These are phyloP conservation scores for Uronychia setigera DNA, from an alignment of 73 alveolate species.

Conservation along the genomic window DNA sequence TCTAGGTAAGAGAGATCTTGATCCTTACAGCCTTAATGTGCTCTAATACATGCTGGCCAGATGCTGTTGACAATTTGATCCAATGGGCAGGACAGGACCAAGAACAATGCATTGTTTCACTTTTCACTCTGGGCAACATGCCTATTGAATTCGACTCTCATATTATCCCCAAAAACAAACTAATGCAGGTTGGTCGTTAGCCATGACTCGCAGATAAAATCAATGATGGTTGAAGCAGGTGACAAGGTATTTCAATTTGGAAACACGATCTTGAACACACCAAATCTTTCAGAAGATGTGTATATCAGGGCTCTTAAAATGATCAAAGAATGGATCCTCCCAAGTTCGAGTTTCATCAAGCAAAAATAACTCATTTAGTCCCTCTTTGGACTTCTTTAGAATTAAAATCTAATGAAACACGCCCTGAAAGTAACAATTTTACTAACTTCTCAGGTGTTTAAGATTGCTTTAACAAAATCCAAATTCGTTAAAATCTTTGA, in stretches of 20 bases:
- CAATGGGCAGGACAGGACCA: not conserved
- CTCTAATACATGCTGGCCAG: slow-evolving; percentile 47
- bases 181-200: not conserved
- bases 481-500: slow-evolving; percentile 31
- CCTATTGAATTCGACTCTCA: slow-evolving; percentile 5
- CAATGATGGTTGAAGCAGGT: not conserved
- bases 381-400: not conserved
- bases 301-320: not conserved
- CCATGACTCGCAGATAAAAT: not conserved
- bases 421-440: not conserved
- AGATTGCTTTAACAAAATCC: slow-evolving; percentile 10
- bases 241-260: not conserved
- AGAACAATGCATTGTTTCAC: not conserved
- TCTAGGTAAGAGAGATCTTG: not conserved
- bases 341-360: not conserved
- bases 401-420: not conserved
- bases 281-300: not conserved
- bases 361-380: not conserved
- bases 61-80: slow-evolving; percentile 23
- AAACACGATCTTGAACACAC: not conserved
- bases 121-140: not conserved
- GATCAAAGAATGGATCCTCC: slow-evolving; percentile 1
- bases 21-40: slow-evolving; percentile 35
- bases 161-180: not conserved
- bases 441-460: not conserved